Evolutionary conservation across 108 stramenopile genomes (phyloP).

Genomic region (Fragilaria radians): DNA sequence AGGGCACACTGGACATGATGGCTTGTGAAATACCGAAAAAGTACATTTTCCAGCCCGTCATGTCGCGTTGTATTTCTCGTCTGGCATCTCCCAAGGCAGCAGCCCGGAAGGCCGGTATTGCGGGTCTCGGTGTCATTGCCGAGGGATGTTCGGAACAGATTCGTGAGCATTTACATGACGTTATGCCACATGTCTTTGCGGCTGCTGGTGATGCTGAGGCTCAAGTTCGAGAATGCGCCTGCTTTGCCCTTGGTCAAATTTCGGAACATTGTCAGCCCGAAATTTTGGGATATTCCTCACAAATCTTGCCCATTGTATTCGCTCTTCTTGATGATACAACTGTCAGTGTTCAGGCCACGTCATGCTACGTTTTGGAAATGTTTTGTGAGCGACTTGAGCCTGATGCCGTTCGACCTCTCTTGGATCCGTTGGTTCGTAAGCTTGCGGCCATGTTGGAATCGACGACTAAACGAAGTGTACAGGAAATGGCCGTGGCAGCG

Average conservation of each 20-base stretch:
- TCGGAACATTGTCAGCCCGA: constrained; percentile 98
- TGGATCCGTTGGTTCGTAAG: constrained; percentile 85
- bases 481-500: constrained; percentile 97
- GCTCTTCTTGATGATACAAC: constrained; percentile 81
- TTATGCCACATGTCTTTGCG: constrained; percentile 76
- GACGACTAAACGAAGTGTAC: constrained; percentile 85
- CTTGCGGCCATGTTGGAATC: constrained; percentile 86
- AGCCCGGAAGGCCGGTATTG: constrained; percentile 92
- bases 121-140: constrained; percentile 93
- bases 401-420: constrained; percentile 82
- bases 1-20: constrained; percentile 91
- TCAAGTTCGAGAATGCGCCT: constrained; percentile 92
- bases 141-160: constrained; percentile 91
- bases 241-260: constrained; percentile 95
- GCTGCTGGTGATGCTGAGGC: constrained; percentile 78
- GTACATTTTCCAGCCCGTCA: constrained; percentile 84
- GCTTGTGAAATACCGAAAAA: constrained; percentile 95
- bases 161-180: constrained; percentile 57
- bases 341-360: constrained; percentile 84
- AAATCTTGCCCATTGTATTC: constrained; percentile 94
- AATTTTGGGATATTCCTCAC: constrained; percentile 77
- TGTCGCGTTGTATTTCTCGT: constrained; percentile 77
- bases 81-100: constrained; percentile 68
- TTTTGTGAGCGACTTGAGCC: constrained; percentile 97
- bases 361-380: constrained; percentile 97